Base-by-base conservation (phyloP, 2,329 filamentous ascomycete species). In the Keithomyces neogunnii region DNA sequence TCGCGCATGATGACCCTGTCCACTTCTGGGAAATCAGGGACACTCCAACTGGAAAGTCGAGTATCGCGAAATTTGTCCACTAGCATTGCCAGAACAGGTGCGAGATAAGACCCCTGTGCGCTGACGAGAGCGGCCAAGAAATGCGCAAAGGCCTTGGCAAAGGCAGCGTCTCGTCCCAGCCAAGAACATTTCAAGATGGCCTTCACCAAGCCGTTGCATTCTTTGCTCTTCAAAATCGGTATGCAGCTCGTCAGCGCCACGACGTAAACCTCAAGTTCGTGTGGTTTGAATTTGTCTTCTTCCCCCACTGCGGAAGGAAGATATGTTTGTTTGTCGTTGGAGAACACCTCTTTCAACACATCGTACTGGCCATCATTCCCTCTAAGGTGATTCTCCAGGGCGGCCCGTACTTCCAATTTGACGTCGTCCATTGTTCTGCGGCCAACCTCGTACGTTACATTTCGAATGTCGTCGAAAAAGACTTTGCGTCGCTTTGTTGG, bases 71-170 rank as follows among this genome's bases (percentile, higher is more conserved):
- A 88, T 64, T 89, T 85, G 54, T 83, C 80, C 51, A 95, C 84
- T 53, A 97, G 77, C 81, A 89, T 92, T 52, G 82, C 77, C 52
- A 96, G 77, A 39, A 95, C 84, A 26, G 81, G 75, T 28, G 77
- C 78, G 35, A 95, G 79, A 67, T 89, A 95, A 11, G 81, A 84
- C 44, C 88, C 85, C 62, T 96, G 89, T 0, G 90, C 86, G 54
- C 88, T 95, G 49, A 90, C 82, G 45, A 99, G 72, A 38, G 84
- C 82, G 19, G 81, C 80, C 29, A 89, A 69, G 58, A 89, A 86
- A 60, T 83, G 77, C 51, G 78, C 75, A 63, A 88, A 90, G 48
- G 81, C 78, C 59, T 80, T 80, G 51, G 82, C 75, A 62, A 89
- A 89, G 36, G 75, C 72, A 31, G 81, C 77, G 54, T 85, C 81